phyloP scores from a whole-genome alignment of 345 rosid genomes.

The Sonneratia alba region DNA sequence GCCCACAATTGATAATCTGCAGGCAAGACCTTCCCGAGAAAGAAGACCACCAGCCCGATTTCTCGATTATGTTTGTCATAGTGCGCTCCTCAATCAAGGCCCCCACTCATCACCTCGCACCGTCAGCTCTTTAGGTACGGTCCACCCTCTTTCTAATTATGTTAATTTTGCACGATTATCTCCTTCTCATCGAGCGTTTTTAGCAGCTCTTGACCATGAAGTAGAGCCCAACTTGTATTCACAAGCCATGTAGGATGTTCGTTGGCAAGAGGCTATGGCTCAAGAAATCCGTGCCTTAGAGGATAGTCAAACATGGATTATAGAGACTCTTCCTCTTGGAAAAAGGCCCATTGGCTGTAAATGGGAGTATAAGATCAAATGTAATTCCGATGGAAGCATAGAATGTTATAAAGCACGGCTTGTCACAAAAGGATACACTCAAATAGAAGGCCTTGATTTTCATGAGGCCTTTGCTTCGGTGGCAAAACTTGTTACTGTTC shows the following conservation, averaged over 20 bases:
- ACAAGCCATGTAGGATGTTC: background rate
- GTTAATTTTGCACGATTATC: background rate
- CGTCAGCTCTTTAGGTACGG: background rate
- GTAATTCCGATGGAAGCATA: background rate
- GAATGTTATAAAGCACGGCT: constrained; percentile 3
- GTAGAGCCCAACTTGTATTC: background rate
- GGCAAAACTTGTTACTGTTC: background rate
- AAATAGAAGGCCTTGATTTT: background rate
- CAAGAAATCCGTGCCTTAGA: too few relatives aligned
- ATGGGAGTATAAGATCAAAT: constrained; percentile 5
- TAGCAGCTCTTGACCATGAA: background rate
- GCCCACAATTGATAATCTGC: too few relatives aligned
- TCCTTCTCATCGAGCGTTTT: background rate
- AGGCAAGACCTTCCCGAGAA: background rate
- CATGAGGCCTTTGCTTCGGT: background rate
- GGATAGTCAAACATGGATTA: background rate
- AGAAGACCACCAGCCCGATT: background rate
- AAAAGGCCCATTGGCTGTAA: too few relatives aligned
- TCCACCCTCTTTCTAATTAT: background rate
- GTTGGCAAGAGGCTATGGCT: background rate
- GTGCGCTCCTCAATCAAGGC: background rate
- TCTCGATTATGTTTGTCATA: too few relatives aligned
- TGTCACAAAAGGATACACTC: constrained; percentile 3
- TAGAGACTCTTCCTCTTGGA: background rate
- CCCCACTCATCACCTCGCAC: background rate